A percentile compares a stretch with the other conserved stretches of the same genome.
phyloP scores from a whole-genome alignment of 495 filamentous ascomycete species.

The Penicillium subrubescens region DNA sequence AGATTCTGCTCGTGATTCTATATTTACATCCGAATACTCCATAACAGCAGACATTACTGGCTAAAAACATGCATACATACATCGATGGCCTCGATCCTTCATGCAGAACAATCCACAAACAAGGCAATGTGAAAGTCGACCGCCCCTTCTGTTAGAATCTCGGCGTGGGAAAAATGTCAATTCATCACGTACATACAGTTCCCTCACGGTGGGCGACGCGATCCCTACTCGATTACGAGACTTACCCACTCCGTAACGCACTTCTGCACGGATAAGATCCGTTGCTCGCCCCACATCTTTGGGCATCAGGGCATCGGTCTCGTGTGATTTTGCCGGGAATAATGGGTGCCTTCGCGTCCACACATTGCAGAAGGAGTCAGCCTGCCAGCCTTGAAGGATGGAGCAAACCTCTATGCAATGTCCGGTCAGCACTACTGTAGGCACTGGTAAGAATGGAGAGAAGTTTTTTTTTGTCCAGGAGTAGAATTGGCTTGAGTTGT shows the following conservation, averaged over 20 bases:
- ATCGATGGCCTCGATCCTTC: background rate
- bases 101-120: background rate
- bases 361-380: background rate
- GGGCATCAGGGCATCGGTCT: slow-evolving; percentile 20
- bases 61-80: background rate
- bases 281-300: slow-evolving; percentile 18
- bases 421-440: slow-evolving; percentile 3
- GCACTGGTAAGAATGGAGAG: background rate
- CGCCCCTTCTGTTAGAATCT: background rate
- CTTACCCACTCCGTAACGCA: background rate
- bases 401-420: slow-evolving; percentile 11
- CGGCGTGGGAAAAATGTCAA: background rate
- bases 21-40: background rate
- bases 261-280: slow-evolving; percentile 6
- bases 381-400: background rate
- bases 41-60: background rate
- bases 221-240: background rate
- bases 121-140: background rate
- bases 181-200: background rate
- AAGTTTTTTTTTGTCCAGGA: background rate
- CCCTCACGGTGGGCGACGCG: background rate
- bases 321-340: slow-evolving; percentile 16
- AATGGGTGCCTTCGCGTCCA: slow-evolving; percentile 5
- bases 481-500: background rate
- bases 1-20: background rate